Evolutionary conservation across 306 rosid genomes (phyloP), one percentile per base, ranked within the genome.

Genomic region (Rosa lucieae): DNA sequence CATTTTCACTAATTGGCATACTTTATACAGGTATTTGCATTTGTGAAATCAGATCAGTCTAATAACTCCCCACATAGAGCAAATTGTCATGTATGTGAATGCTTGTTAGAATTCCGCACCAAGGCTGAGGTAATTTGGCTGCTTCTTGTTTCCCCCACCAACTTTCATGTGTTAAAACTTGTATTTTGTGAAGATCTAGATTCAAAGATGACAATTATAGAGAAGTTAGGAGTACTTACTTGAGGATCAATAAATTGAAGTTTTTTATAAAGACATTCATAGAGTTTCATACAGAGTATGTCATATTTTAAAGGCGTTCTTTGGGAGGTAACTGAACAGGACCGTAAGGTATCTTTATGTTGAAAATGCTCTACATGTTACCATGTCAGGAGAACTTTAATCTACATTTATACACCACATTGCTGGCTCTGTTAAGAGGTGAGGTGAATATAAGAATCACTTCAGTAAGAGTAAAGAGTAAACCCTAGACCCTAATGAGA

Each of bases 11-110:
- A 53, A 78, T 65, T 40, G 26, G 35, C 10, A 18, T 17, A 8
- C 40, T 79, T 77, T 51, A 58, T 87, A 73, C 84, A 96, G 98
- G 98, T 96, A 72, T 93, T 96, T 88, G 98, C 99, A 77, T 96
- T 96, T 86, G 98, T 91, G 84, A 87, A 77, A 77, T 80, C 90
- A 20, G 89, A 91, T 77, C 77, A 80, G 62, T 67, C 87, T 66
- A 79, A 66, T 79, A 83, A 84, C 85, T 76, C 91, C 23, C 94
- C 96, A 13, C 99, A 93, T 79, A 87, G 97, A 88, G 95, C 99
- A 81, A 75, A 96, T 74, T 96, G 99, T 77, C 98, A 93, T 80
- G 97, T 96, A 21, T 96, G 98, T 47, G 98, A 82, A 73, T 78
- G 88, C 87, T 66, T 88, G 56, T 80, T 96, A 80, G 99, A 96